A percentile compares a stretch with the other conserved stretches of the same genome.
Conservation (phyloP, 352 stramenopile species). For the Globisporangium lucens region DNA sequence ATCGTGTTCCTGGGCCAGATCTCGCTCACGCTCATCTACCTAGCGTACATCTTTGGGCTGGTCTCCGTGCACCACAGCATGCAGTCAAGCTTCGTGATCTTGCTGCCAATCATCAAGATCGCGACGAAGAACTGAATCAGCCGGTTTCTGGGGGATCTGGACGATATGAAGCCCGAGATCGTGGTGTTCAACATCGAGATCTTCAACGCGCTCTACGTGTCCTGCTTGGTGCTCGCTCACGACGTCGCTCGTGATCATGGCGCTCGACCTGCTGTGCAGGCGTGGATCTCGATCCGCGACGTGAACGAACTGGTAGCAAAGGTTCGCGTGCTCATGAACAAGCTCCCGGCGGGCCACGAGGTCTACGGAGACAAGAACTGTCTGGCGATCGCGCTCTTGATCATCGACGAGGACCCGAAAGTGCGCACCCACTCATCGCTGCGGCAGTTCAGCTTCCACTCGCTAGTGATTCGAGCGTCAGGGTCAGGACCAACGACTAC, state of each 20-base stretch:
- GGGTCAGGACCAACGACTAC: neutral
- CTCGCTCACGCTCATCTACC: constrained; percentile 38
- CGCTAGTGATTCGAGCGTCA: neutral
- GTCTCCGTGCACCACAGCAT: constrained; percentile 17
- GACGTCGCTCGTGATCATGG: constrained; percentile 14
- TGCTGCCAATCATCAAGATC: constrained; percentile 44
- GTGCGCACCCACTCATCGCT: neutral
- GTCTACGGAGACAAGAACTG: constrained; percentile 4
- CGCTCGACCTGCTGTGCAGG: constrained; percentile 2
- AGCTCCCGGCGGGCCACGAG: neutral
- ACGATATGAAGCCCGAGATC: constrained; percentile 25
- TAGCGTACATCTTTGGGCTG: constrained; percentile 40
- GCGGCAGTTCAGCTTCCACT: neutral
- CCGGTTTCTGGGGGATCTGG: constrained; percentile 15
- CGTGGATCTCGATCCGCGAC: constrained; percentile 5
- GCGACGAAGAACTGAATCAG: constrained; percentile 36
- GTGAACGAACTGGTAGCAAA: neutral
- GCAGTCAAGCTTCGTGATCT: constrained; percentile 31
- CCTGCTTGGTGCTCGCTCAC: constrained; percentile 20
- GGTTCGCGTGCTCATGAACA: neutral
- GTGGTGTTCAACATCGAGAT: constrained; percentile 29
- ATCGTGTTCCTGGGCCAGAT: constrained; percentile 35
- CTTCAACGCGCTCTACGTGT: constrained; percentile 27
- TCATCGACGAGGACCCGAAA: constrained; percentile 10
- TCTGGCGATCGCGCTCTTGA: constrained; percentile 5